Conservation (phyloP, 257 asterid species). For the Fraxinus excelsior region DNA sequence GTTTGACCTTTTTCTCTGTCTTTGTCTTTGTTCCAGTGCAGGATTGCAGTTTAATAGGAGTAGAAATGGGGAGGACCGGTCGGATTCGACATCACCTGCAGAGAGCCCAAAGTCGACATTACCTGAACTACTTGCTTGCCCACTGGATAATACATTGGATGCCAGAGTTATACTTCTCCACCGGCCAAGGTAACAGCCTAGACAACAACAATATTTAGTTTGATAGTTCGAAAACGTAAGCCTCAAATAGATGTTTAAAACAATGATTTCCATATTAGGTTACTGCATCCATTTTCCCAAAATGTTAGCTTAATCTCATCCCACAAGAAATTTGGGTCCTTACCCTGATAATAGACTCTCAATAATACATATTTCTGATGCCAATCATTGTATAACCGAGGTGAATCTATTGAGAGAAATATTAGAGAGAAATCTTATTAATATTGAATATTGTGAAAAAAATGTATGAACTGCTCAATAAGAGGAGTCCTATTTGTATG, state of each 20-base stretch:
- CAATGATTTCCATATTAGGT: background rate
- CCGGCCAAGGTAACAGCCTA: constrained; percentile 65
- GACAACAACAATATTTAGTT: constrained; percentile 11
- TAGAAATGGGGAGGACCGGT: too few relatives aligned
- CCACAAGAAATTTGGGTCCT: background rate
- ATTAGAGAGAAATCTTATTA: background rate
- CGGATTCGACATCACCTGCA: too few relatives aligned
- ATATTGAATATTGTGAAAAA: background rate
- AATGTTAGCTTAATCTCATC: background rate
- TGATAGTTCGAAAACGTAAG: background rate
- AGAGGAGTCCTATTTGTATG: background rate
- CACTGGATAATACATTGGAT: constrained; percentile 65
- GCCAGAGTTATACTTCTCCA: constrained; percentile 75
- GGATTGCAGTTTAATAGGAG: too few relatives aligned
- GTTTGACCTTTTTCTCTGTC: too few relatives aligned
- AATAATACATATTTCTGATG: background rate
- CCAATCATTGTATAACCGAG: background rate
- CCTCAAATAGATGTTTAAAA: background rate
- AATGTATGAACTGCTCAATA: background rate
- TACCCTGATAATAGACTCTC: background rate
- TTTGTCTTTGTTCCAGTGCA: too few relatives aligned
- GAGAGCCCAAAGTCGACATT: too few relatives aligned
- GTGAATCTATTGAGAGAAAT: background rate
- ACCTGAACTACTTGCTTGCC: constrained; percentile 81
- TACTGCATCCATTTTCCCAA: background rate